Base-by-base conservation (phyloP, 148 eudicot genomes). In the Dianthus caryophyllus region DNA sequence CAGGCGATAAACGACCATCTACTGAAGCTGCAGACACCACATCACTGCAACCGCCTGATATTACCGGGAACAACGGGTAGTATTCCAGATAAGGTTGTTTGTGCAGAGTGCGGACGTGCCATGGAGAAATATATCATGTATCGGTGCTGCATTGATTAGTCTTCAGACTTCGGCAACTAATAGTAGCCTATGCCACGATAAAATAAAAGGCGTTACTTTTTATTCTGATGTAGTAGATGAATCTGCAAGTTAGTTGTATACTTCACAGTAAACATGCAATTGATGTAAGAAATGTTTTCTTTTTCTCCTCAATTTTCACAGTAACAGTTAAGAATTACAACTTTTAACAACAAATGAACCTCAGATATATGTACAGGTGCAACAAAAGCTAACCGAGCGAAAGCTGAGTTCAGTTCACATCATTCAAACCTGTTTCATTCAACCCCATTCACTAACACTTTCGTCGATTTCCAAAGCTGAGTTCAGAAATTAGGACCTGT, bases 91-190 rank as follows among this genome's bases (percentile, higher is more conserved):
- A 75, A 67, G 63, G 85, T 88, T 41, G 84, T 78, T 33, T 88
- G 95, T 33, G 83, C 95, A 2, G 95, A 88, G 57, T 88, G 95
- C 56, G 83, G 90, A 1, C 74, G 75, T 11, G 44, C 71, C 11
- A 88, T 88, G 95, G 95, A 83, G 74, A 83, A 82, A 76, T 85
- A 75, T 49, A 73, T 85, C 77, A 85, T 88, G 95, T 88, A 88
- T 60, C 88, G 90, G 17, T 85, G 90, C 67, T 88, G 95, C 75
- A 76, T 53, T 9, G 87, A 84, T 55, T 79, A 12, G 15, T 27
- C 24, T 25, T 15, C 14, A 20, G n/a, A 54, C 16, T 25, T 12
- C 61, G 6, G n/a, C 14, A 21, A 9, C 50, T 44, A 5, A 24
- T 43, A 16, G 61, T 31, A 29, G 12, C 41, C 41, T 57, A 57